These are phyloP conservation scores for Aspergillus uvarum DNA, from an alignment of 2,329 filamentous ascomycete species.

Conservation along the genomic window DNA sequence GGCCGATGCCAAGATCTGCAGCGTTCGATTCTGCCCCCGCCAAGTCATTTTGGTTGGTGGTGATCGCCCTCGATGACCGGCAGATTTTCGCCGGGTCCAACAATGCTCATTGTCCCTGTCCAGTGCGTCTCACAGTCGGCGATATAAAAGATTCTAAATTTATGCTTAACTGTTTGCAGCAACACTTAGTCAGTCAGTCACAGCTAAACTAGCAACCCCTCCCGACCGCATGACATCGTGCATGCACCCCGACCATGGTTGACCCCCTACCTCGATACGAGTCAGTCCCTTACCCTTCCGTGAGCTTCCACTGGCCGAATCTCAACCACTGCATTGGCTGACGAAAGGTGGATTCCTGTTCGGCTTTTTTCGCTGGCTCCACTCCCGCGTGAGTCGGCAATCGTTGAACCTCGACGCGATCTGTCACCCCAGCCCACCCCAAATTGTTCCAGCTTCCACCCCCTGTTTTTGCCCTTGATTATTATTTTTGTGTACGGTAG, in stretches of 20 bases:
- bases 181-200: too few species aligned
- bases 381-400: neutral
- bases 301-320: neutral
- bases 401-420: conserved; percentile 10
- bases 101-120: neutral
- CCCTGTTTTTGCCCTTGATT: neutral
- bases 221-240: neutral
- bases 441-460: neutral
- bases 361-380: conserved; percentile 8
- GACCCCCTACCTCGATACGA: neutral
- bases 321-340: neutral
- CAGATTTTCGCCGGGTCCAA: neutral
- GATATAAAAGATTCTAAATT: neutral
- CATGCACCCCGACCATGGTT: neutral
- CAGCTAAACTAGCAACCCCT: too few species aligned
- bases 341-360: neutral
- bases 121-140: neutral
- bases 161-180: too few species aligned
- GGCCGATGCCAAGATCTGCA: conserved; percentile 16
- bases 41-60: conserved; percentile 7
- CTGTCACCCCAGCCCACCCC: neutral
- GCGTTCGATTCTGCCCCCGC: conserved; percentile 14
- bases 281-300: neutral
- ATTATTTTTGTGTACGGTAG: neutral
- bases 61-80: neutral